Evolutionary conservation across 176 grass and related monocot species (phyloP), one percentile per base, ranked within the genome.

Genomic region (Phoenix roebelenii): DNA sequence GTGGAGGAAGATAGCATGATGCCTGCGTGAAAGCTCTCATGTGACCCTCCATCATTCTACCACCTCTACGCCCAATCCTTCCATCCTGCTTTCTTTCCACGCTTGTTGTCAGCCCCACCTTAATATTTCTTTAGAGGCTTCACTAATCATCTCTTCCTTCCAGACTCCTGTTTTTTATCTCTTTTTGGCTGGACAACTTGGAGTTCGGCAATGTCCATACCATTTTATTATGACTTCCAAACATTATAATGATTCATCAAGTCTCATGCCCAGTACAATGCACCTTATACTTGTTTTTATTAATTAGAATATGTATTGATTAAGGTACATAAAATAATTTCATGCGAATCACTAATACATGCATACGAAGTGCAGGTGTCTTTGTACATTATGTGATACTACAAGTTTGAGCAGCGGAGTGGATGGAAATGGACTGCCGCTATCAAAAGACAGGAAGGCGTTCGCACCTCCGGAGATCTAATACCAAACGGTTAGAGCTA

Each of bases 1-100:
- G 92, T 68, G 75, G 83, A 85, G 63, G 80, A 97, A 97, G 92
- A 84, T 91, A 97, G 88, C 84, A 97, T 97, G 80, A 97, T 97
- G 84, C 66, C 77, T 91, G 87, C 84, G 84, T 91, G 92, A 82
- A 74, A 85, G 64, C 77, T 68, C 78, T 97, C 92, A 90, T 96
- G 92, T 96, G 87, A 85, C 61, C 57, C 63, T 68, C 70, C 87
- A 90, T 97, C 84, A 97, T 90, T 57, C 79, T 69, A 68, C 62
- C 85, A 44, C 35, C 70, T 64, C 66, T 22, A 67, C 50, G 55
- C 16, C 55, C 50, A 64, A 63, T 65, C 65, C 5, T 28, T 30
- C 50, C 18, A 25, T 44, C 10, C 35, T 44, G 24, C 52, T 57
- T 75, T 66, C 49, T 3, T 59, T 58, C 57, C 67, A 69, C 65